A percentile compares a stretch with the other conserved stretches of the same genome.
Conservation (phyloP, 2,329 filamentous ascomycete species). For the Botrytis aclada region DNA sequence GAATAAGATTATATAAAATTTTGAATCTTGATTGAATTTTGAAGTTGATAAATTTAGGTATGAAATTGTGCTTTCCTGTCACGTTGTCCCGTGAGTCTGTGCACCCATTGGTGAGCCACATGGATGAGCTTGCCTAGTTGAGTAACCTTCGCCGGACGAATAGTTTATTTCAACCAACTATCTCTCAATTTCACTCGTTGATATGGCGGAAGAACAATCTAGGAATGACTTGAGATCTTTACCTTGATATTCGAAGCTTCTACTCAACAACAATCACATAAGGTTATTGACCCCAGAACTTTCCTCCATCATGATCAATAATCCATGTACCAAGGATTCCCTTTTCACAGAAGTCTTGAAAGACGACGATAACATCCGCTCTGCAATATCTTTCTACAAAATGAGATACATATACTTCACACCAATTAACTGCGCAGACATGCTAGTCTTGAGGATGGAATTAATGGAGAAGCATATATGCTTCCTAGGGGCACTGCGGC, state of each 20-base stretch:
- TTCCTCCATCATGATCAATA: slow-evolving; percentile 42
- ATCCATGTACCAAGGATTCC: slow-evolving; percentile 45
- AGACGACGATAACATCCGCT: slow-evolving; percentile 47
- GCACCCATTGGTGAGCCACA: too few relatives aligned
- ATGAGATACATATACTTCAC: slow-evolving; percentile 30
- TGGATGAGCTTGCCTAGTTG: background rate
- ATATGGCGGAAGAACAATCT: slow-evolving; percentile 27
- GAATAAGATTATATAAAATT: too few relatives aligned
- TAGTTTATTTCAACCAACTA: background rate
- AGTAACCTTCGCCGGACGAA: background rate
- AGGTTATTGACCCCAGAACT: slow-evolving; percentile 41
- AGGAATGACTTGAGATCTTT: slow-evolving; percentile 39
- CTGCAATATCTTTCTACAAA: slow-evolving; percentile 45
- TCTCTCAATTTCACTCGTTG: background rate
- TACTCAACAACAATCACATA: slow-evolving; percentile 44
- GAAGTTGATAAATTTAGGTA: too few relatives aligned
- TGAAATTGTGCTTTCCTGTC: too few relatives aligned
- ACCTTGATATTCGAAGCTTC: slow-evolving; percentile 49
- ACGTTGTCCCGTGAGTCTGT: too few relatives aligned
- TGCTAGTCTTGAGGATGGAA: slow-evolving; percentile 45
- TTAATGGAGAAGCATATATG: slow-evolving; percentile 53
- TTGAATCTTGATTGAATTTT: too few relatives aligned
- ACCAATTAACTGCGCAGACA: slow-evolving; percentile 24
- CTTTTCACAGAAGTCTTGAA: slow-evolving; percentile 53
- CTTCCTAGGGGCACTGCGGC: slow-evolving; percentile 58